A percentile compares a stretch with the other conserved stretches of the same genome.
Evolutionary conservation across 768 basidiomycete genomes (phyloP).

Genomic region (Tylopilus rubrobrunneus): DNA sequence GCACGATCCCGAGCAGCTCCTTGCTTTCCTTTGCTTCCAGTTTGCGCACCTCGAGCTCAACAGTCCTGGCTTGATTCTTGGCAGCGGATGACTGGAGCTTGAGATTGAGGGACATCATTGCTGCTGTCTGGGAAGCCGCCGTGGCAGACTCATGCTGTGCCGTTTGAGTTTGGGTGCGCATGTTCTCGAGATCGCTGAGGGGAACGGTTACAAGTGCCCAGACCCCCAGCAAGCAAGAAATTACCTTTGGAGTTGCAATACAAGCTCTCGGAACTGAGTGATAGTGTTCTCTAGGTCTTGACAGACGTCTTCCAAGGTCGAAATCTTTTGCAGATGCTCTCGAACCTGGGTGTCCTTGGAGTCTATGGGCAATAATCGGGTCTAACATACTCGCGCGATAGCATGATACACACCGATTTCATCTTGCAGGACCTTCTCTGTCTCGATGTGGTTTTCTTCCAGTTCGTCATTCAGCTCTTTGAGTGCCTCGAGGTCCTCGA

Average conservation of each 20-base stretch:
- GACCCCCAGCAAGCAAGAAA: conserved; percentile 7
- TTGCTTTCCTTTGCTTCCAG: conserved; percentile 80
- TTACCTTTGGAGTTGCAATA: conserved; percentile 76
- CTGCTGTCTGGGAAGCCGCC: conserved; percentile 84
- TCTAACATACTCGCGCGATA: not conserved
- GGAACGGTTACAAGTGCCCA: conserved; percentile 9
- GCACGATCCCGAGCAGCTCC: conserved; percentile 79
- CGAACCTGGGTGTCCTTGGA: conserved; percentile 66
- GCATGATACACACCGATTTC: conserved; percentile 67
- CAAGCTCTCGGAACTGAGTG: conserved; percentile 88
- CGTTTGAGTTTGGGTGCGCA: conserved; percentile 81
- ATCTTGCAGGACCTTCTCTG: conserved; percentile 85
- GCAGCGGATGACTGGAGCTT: conserved; percentile 88
- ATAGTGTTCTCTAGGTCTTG: conserved; percentile 88
- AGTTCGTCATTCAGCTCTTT: conserved; percentile 97
- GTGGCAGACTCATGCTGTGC: conserved; percentile 80
- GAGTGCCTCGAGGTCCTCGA: conserved; percentile 94
- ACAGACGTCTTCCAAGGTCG: conserved; percentile 70
- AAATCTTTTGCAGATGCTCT: conserved; percentile 62
- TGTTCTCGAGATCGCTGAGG: conserved; percentile 76
- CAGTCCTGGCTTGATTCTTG: conserved; percentile 85
- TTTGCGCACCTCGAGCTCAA: conserved; percentile 85
- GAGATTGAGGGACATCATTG: conserved; percentile 91
- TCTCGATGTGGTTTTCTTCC: conserved; percentile 93
- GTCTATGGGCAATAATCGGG: conserved; percentile 39